Evolutionary conservation across 176 grass and related monocot genomes (phyloP).

Genomic region (Miscanthus lutarioriparius): DNA sequence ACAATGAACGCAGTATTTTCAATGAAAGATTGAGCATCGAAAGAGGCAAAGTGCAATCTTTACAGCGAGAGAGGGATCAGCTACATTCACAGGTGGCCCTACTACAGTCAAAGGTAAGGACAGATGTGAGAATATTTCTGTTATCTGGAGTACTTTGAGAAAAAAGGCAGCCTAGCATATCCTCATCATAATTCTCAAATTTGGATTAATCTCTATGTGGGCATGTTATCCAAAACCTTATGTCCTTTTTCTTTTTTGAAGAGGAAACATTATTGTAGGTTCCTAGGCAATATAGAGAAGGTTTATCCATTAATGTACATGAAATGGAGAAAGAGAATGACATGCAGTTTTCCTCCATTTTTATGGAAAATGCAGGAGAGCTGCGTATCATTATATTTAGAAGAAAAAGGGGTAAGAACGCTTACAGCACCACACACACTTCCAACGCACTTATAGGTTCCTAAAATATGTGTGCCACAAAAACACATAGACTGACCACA

Average conservation of each 20-base stretch:
- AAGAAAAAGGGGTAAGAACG: too few species aligned
- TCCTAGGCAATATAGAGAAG: neutral
- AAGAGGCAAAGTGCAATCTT: constrained; percentile 64
- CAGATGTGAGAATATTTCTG: neutral
- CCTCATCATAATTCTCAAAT: neutral
- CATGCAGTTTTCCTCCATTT: neutral
- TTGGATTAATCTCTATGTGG: neutral
- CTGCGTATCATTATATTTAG: too few species aligned
- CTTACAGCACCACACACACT: too few species aligned
- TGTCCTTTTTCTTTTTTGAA: neutral
- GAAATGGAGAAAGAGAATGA: neutral
- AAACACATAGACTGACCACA: too few species aligned
- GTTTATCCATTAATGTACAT: neutral
- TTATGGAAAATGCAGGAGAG: too few species aligned
- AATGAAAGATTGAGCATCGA: constrained; percentile 75
- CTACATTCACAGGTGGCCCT: constrained; percentile 66
- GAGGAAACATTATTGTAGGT: neutral
- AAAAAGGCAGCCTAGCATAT: neutral
- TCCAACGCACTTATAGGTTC: too few species aligned
- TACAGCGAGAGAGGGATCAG: constrained; percentile 79
- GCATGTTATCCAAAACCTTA: neutral
- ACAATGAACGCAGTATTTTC: constrained; percentile 47
- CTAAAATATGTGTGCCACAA: too few species aligned
- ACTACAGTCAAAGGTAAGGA: constrained; percentile 80
- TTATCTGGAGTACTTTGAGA: constrained; percentile 4